Conservation (phyloP, 352 stramenopile species). For the Blastocystis sp. region DNA sequence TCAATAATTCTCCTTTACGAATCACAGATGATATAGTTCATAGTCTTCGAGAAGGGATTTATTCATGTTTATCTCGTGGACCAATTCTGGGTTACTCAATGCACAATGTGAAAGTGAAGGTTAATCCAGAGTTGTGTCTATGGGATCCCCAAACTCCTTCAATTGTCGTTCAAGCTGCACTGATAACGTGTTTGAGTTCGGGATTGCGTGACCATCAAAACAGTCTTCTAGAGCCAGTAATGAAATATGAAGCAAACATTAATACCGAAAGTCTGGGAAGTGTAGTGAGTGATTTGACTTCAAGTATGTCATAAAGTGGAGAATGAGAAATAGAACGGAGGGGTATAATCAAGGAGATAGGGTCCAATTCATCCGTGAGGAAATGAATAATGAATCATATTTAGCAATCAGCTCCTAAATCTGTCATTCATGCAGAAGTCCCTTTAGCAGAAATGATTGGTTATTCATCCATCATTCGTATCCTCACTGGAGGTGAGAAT, state of each 20-base stretch:
- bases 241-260: slow-evolving; percentile 77
- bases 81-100: slow-evolving; percentile 39
- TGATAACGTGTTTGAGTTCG: slow-evolving; percentile 72
- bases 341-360: background rate
- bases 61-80: slow-evolving; percentile 12
- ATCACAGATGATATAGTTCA: background rate
- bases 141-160: slow-evolving; percentile 68
- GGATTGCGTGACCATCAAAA: slow-evolving; percentile 70
- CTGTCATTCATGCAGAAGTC: slow-evolving; percentile 82
- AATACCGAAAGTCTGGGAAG: slow-evolving; percentile 76
- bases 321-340: background rate
- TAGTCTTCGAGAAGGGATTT: background rate
- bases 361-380: background rate
- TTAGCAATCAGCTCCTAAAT: slow-evolving; percentile 82
- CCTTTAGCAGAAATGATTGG: slow-evolving; percentile 96
- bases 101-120: slow-evolving; percentile 70
- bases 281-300: slow-evolving; percentile 74
- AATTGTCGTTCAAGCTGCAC: background rate
- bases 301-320: slow-evolving; percentile 28
- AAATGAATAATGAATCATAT: slow-evolving; percentile 84
- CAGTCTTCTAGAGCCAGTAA: slow-evolving; percentile 75
- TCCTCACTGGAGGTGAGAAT: slow-evolving; percentile 90
- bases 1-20: background rate
- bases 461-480: slow-evolving; percentile 92
- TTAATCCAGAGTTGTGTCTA: slow-evolving; percentile 74